phyloP scores from a whole-genome alignment of 2,329 filamentous ascomycete genomes.

The Colletotrichum lupini region DNA sequence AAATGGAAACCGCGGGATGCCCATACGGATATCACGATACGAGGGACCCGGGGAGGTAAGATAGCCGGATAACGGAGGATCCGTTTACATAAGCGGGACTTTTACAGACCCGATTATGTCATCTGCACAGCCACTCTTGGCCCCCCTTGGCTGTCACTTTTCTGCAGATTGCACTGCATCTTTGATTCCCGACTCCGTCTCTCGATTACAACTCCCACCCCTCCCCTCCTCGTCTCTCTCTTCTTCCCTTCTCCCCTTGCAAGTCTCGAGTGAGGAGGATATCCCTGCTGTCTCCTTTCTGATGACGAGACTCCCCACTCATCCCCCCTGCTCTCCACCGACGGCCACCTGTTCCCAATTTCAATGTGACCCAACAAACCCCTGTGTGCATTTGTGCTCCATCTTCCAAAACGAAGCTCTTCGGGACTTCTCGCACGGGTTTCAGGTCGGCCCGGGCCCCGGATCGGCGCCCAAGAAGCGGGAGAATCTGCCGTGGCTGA shows the following conservation, averaged over 20 bases:
- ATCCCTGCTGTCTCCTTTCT: conserved; percentile 18
- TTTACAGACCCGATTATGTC: conserved; percentile 4
- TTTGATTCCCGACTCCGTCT: not conserved
- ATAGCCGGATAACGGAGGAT: not conserved
- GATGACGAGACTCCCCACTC: not conserved
- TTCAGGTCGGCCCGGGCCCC: conserved; percentile 15
- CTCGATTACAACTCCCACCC: not conserved
- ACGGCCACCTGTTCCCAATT: conserved; percentile 5
- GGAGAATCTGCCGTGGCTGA: not conserved
- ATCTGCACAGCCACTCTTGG: conserved; percentile 27
- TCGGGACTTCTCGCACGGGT: conserved; percentile 12
- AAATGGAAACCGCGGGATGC: conserved; percentile 1
- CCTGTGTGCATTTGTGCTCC: not conserved
- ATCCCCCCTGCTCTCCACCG: conserved; percentile 2
- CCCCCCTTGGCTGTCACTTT: not conserved
- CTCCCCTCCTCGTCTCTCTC: not conserved
- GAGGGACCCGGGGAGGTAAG: not conserved
- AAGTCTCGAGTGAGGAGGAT: not conserved
- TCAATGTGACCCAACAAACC: not conserved
- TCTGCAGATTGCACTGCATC: not conserved
- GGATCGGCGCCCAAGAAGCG: conserved; percentile 1
- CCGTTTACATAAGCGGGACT: not conserved
- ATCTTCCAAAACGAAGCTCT: conserved; percentile 4
- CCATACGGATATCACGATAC: too few relatives aligned
- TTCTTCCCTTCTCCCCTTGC: not conserved